Evolutionary conservation across 2,329 filamentous ascomycete genomes (phyloP), one percentile per base, ranked within the genome.

Genomic region (Zymoseptoria brevis): DNA sequence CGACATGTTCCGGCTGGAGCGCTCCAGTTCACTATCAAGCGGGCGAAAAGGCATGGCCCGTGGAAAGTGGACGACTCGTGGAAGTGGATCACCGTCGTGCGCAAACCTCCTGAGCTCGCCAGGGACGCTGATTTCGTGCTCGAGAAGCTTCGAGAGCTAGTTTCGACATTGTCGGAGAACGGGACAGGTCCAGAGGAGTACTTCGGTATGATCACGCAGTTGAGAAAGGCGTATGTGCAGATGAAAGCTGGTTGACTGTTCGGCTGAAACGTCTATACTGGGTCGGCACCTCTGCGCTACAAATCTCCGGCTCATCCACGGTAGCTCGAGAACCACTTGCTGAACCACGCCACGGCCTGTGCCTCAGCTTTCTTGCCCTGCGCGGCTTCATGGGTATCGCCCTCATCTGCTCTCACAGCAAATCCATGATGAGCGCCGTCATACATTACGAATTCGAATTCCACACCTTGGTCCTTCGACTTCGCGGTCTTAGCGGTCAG

Each of bases 311-410:
- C 21, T 22, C 21, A 22, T 22, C 13, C 35, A n/a, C 35, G n/a
- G 35, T 45, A 45, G 16, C 35, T 60, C 4, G 60, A 55, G 53
- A 75, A 75, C 69, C 72, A 73, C 57, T 65, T 68, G 26, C 53
- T 64, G 60, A 75, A 76, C 73, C 74, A 76, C 11, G 57, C 60
- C 8, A 76, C 63, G 5, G 74, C 74, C 60, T 75, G 73, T 26
- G 64, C 68, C 62, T 75, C 73, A 5, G 73, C 73, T 60, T 70
- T 68, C 67, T 73, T 69, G 19, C 73, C 72, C 45, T 62, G 59
- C 58, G 67, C 69, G 7, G 67, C 68, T 60, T 73, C 69, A 52
- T 70, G 63, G 50, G 65, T 60, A 52, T 74, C 69, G 11, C 71
- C 66, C 61, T 71, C 66, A 35, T 71, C 72, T 9, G 72, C 72